Evolutionary conservation across 1,284 basidiomycete species (phyloP).

Genomic region (Nidula niveotomentosa): DNA sequence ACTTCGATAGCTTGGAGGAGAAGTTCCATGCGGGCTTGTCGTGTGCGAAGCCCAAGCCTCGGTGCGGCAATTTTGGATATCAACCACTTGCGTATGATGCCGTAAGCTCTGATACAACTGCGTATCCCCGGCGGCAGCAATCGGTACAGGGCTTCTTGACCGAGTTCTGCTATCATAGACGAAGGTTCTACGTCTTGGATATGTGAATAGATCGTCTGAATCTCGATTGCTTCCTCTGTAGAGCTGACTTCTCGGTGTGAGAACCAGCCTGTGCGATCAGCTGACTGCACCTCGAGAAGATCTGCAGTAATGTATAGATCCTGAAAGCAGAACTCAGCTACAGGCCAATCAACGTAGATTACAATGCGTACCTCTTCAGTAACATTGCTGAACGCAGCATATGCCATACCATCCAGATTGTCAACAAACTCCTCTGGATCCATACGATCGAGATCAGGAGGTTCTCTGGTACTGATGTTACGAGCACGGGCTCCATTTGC

Average conservation of each 20-base stretch:
- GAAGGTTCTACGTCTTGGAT: slow-evolving; percentile 72
- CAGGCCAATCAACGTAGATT: slow-evolving; percentile 2
- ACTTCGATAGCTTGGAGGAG: slow-evolving; percentile 71
- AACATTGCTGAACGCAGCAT: slow-evolving; percentile 70
- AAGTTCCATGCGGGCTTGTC: slow-evolving; percentile 73
- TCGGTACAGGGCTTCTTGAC: slow-evolving; percentile 68
- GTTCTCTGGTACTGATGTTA: slow-evolving; percentile 48
- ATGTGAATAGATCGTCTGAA: slow-evolving; percentile 74
- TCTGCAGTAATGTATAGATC: slow-evolving; percentile 76
- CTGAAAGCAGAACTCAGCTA: slow-evolving; percentile 28
- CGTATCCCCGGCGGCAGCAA: slow-evolving; percentile 72
- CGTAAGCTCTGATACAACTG: slow-evolving; percentile 71
- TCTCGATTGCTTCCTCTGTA: slow-evolving; percentile 61
- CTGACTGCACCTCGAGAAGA: slow-evolving; percentile 75
- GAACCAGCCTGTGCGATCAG: slow-evolving; percentile 79
- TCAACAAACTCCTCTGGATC: slow-evolving; percentile 69
- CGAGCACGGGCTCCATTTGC: slow-evolving; percentile 27
- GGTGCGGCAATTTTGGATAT: slow-evolving; percentile 65
- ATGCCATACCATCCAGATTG: slow-evolving; percentile 72
- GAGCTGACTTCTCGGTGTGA: slow-evolving; percentile 48
- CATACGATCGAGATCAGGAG: slow-evolving; percentile 68
- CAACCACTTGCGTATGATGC: slow-evolving; percentile 75
- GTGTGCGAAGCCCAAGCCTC: slow-evolving; percentile 54
- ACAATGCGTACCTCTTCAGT: slow-evolving; percentile 59
- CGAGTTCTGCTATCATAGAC: slow-evolving; percentile 63